Percentiles rank a stretch among this genome's conserved stretches.
These are phyloP conservation scores for Nemophila menziesii DNA, from an alignment of 257 asterid species.

Conservation along the genomic window DNA sequence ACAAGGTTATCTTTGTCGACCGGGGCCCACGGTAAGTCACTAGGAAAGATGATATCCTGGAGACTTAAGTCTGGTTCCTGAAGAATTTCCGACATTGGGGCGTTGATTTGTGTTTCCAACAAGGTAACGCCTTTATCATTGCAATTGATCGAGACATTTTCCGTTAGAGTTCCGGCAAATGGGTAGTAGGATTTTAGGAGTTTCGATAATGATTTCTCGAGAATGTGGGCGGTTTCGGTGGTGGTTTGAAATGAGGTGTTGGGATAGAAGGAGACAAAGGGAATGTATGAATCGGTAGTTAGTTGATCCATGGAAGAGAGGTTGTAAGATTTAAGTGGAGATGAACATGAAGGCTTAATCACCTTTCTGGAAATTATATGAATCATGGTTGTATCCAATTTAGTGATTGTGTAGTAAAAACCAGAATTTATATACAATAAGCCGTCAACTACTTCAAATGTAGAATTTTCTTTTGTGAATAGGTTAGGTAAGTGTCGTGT, in stretches of 20 bases:
- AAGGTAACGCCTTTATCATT: neutral
- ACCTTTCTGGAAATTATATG: neutral
- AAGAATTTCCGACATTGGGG: neutral
- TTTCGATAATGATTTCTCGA: neutral
- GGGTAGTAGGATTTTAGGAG: no score
- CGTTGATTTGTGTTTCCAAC: neutral
- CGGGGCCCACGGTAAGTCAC: neutral
- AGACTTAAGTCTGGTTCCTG: neutral
- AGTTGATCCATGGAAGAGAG: conserved; percentile 1
- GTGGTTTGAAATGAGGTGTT: neutral
- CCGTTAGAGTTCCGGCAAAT: neutral
- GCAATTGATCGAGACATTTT: neutral
- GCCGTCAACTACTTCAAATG: no score
- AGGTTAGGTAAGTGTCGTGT: no score
- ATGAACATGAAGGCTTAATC: conserved; percentile 3
- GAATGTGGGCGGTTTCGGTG: neutral
- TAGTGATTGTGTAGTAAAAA: no score
- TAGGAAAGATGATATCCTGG: neutral
- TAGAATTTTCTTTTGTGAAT: no score
- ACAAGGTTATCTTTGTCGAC: no score
- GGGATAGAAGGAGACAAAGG: neutral
- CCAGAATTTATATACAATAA: no score
- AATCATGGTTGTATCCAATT: neutral
- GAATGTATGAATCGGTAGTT: neutral
- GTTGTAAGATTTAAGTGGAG: neutral